Conservation (phyloP, 768 basidiomycete species). For the Steccherinum ochraceum region DNA sequence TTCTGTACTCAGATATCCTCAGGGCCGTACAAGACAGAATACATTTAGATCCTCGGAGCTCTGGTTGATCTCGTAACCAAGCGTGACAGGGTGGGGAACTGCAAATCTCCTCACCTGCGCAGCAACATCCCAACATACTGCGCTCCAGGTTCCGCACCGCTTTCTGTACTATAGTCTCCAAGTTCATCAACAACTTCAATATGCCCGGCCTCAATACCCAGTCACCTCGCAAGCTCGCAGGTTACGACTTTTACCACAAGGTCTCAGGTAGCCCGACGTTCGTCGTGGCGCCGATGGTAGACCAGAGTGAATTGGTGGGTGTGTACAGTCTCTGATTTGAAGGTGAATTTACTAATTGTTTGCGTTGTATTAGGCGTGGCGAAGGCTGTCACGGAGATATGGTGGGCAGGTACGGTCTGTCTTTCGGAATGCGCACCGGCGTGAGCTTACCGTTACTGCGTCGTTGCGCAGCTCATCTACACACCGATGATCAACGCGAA, state of each 20-base stretch:
- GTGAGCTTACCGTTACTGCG: background rate
- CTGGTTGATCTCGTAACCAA: too few species aligned
- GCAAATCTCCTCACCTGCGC: background rate
- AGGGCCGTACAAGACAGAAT: too few species aligned
- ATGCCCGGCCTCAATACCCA: conserved; percentile 6
- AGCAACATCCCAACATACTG: background rate
- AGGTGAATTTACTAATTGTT: too few species aligned
- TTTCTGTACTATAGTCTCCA: background rate
- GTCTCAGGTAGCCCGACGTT: conserved; percentile 82
- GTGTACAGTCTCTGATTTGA: background rate
- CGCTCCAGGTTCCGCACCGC: conserved; percentile 6
- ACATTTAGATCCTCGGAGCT: too few species aligned
- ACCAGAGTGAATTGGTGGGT: conserved; percentile 90
- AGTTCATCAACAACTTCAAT: background rate
- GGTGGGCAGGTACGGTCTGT: conserved; percentile 58
- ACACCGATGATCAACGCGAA: conserved; percentile 99
- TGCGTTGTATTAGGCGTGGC: conserved; percentile 67
- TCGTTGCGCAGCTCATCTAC: conserved; percentile 62
- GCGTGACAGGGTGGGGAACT: too few species aligned
- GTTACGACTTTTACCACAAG: conserved; percentile 79
- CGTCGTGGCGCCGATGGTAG: conserved; percentile 97
- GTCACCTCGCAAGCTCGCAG: conserved; percentile 41
- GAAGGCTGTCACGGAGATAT: conserved; percentile 74
- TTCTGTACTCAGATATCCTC: too few species aligned
- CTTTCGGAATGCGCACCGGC: background rate